These are phyloP conservation scores for Phoma herbarum DNA, from an alignment of 2,329 filamentous ascomycete genomes.

Conservation along the genomic window DNA sequence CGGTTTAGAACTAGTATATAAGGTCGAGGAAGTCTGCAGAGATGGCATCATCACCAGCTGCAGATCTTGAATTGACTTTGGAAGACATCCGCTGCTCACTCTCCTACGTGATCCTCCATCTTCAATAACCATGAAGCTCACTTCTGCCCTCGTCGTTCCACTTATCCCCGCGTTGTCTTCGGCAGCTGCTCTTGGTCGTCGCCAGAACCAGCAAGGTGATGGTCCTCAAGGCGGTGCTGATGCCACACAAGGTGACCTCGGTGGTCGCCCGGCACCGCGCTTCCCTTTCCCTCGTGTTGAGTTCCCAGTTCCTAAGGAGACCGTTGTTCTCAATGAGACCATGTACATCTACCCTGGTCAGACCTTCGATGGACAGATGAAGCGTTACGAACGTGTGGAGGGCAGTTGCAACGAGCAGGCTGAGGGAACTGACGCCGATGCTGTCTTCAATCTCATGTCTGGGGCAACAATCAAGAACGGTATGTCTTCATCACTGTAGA, in stretches of 20 bases:
- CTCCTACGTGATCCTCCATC: background rate
- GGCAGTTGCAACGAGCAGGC: slow-evolving; percentile 39
- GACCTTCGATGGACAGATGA: slow-evolving; percentile 39
- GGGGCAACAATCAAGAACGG: slow-evolving; percentile 31
- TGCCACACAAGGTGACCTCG: slow-evolving; percentile 35
- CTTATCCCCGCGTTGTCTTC: slow-evolving; percentile 33
- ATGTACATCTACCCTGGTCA: slow-evolving; percentile 37
- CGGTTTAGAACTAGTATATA: slow-evolving; percentile 18
- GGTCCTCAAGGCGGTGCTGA: slow-evolving; percentile 33
- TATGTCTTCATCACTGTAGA: background rate
- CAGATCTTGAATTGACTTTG: slow-evolving; percentile 17
- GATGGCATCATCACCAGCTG: slow-evolving; percentile 15
- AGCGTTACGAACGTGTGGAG: slow-evolving; percentile 37
- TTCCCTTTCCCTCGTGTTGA: slow-evolving; percentile 35
- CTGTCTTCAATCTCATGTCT: slow-evolving; percentile 36
- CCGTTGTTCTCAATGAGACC: slow-evolving; percentile 36
- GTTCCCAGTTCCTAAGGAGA: slow-evolving; percentile 37
- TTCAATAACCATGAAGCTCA: slow-evolving; percentile 29
- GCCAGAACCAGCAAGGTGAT: slow-evolving; percentile 32
- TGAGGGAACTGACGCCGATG: slow-evolving; percentile 37
- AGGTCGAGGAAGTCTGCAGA: slow-evolving; percentile 18
- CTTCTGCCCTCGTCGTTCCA: slow-evolving; percentile 27
- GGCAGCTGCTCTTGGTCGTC: slow-evolving; percentile 31
- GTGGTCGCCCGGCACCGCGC: slow-evolving; percentile 32
- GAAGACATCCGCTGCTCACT: slow-evolving; percentile 5